Conservation (phyloP, 495 filamentous ascomycete species). For the Neurospora intermedia region DNA sequence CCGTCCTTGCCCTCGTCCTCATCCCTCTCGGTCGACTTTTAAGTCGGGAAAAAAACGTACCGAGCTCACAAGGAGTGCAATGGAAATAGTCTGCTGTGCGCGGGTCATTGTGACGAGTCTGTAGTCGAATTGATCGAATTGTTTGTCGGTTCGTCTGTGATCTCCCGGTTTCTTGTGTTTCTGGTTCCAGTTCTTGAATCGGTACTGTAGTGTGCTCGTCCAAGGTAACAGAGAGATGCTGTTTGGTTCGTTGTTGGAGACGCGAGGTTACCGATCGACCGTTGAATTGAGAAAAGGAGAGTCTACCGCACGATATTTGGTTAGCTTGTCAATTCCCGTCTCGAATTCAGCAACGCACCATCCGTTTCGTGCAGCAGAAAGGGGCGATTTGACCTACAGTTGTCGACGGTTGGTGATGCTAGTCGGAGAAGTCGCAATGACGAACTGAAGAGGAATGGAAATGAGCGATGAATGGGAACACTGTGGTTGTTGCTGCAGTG, state of each 20-base stretch:
- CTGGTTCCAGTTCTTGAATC: no score
- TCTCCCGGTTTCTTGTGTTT: neutral
- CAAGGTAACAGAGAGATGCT: no score
- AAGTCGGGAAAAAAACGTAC: conserved; percentile 32
- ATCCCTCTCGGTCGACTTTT: neutral
- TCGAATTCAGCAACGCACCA: neutral
- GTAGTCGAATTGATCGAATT: neutral
- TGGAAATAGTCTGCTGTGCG: conserved; percentile 83
- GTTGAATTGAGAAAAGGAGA: neutral
- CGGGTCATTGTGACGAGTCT: conserved; percentile 59
- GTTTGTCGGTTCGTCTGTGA: neutral
- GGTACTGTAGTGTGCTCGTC: no score
- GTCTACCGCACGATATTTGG: neutral
- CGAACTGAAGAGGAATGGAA: neutral
- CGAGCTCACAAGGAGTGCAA: conserved; percentile 76
- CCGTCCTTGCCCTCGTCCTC: no score
- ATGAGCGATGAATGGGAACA: neutral
- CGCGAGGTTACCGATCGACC: neutral
- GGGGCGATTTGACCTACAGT: neutral
- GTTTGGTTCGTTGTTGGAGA: no score
- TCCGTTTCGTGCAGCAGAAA: neutral
- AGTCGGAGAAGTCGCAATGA: neutral
- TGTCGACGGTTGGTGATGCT: neutral
- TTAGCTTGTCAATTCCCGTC: neutral
- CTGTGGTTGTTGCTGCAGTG: neutral